phyloP scores from a whole-genome alignment of 805 yeast species.

The Schwanniomyces yamadae region DNA sequence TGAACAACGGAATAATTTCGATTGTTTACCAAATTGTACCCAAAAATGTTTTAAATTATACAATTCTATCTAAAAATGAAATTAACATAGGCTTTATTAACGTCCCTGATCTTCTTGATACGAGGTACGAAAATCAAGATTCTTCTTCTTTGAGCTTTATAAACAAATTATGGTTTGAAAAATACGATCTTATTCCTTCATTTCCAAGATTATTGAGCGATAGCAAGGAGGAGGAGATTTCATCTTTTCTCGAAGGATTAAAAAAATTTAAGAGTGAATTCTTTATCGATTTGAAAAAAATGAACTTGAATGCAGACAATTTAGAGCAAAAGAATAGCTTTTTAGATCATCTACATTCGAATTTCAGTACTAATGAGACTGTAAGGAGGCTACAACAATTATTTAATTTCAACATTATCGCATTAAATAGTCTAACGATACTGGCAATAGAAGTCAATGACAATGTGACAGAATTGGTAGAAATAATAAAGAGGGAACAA shows the following conservation, averaged over 20 bases:
- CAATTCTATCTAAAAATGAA: slow-evolving; percentile 23
- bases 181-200: slow-evolving; percentile 18
- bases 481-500: slow-evolving; percentile 16
- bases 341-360: slow-evolving; percentile 6
- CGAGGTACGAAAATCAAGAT: background rate
- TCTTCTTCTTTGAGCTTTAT: slow-evolving; percentile 24
- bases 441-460: slow-evolving; percentile 4
- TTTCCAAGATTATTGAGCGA: slow-evolving; percentile 14
- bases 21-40: slow-evolving; percentile 26
- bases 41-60: slow-evolving; percentile 25
- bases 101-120: slow-evolving; percentile 9
- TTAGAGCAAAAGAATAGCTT: slow-evolving; percentile 1
- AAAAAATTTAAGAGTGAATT: slow-evolving; percentile 14
- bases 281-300: slow-evolving; percentile 5
- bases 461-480: slow-evolving; percentile 4
- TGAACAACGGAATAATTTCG: slow-evolving; percentile 19
- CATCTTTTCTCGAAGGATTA: slow-evolving; percentile 14
- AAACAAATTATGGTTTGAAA: slow-evolving; percentile 21
- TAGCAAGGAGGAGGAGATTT: slow-evolving; percentile 6
- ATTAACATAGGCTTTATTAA: slow-evolving; percentile 24
- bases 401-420: slow-evolving; percentile 21
- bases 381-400: slow-evolving; percentile 21
- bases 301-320: background rate
- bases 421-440: slow-evolving; percentile 15
- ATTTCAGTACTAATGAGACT: slow-evolving; percentile 17